Base-by-base conservation (phyloP, 305 asterid genomes). In the Fraxinus sp. region DNA sequence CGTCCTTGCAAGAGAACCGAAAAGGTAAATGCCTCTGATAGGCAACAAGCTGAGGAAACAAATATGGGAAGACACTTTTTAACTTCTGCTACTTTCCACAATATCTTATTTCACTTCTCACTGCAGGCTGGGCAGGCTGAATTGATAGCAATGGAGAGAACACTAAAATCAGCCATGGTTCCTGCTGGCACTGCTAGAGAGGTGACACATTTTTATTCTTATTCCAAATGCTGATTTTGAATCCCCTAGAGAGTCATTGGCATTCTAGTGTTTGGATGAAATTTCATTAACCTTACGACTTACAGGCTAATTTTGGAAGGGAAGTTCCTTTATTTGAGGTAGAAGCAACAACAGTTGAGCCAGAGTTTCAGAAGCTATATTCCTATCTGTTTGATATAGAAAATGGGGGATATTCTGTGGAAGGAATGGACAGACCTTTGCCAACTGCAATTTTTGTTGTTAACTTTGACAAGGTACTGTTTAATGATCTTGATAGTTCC, bases 301-400 rank as follows among this genome's bases (percentile, higher is more conserved):
- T 81, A 77, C 92, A 97, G 99, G 90, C 85, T 84, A 95, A 92
- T 85, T 97, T 93, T 92, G 98, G 99, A 86, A 92, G 97, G 89
- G 97, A 95, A 87, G 95, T 95, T 64, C 97, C 98, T 78, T 84
- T 92, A 83, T 97, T 91, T 92, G 99, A 95, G 93, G 98, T 92
- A 85, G 99, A 97, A 80, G 98, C 98, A 81, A 91, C 94, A 77
- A 88, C 85, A 39, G 94, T 93, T 73, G 99, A 97, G 87, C 88
- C 91, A 83, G 99, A 97, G 85, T 97, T 93, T 88, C 93, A 93
- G 91, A 95, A 91, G 89, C 93, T 97, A 62, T 97, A 93, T 80
- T 92, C 99, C 62, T 97, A 86, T 89, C 89, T 97, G 33, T 97
- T 97, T 90, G 96, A 95, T 89, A 22, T 90, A 74, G 97, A 92